A percentile compares a stretch with the other conserved stretches of the same genome.
Conservation (phyloP, 2,329 filamentous ascomycete genomes). For the Fusarium verrucosum region DNA sequence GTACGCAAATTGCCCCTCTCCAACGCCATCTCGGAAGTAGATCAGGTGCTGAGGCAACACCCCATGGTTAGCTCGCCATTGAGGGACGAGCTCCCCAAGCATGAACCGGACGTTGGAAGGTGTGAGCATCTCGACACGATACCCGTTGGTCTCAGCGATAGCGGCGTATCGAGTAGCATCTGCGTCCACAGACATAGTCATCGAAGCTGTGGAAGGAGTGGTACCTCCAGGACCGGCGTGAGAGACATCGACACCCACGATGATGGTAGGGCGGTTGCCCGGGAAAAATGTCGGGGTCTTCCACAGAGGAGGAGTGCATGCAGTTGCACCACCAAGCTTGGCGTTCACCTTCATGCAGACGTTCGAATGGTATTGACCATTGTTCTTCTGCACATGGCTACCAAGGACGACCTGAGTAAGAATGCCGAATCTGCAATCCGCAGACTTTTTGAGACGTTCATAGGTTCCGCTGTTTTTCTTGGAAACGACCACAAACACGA, state of each 20-base stretch:
- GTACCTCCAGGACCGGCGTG: slow-evolving; percentile 76
- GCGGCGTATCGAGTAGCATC: slow-evolving; percentile 80
- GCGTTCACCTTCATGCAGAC: slow-evolving; percentile 97
- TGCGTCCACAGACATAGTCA: slow-evolving; percentile 82
- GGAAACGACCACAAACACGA: slow-evolving; percentile 81
- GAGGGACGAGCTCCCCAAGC: slow-evolving; percentile 68
- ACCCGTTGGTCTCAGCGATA: slow-evolving; percentile 83
- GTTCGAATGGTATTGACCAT: slow-evolving; percentile 89
- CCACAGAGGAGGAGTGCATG: slow-evolving; percentile 52
- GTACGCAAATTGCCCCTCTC: slow-evolving; percentile 83
- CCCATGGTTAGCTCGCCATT: slow-evolving; percentile 70
- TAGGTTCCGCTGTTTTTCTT: slow-evolving; percentile 78
- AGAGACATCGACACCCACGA: slow-evolving; percentile 91
- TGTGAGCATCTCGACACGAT: slow-evolving; percentile 80
- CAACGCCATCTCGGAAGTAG: slow-evolving; percentile 93
- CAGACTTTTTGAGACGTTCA: slow-evolving; percentile 86
- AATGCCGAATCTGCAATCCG: slow-evolving; percentile 85
- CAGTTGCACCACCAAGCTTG: slow-evolving; percentile 88
- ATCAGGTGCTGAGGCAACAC: slow-evolving; percentile 75
- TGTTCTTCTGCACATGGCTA: slow-evolving; percentile 72
- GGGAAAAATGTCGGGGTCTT: slow-evolving; percentile 50
- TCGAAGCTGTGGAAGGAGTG: slow-evolving; percentile 81
- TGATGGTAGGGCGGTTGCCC: slow-evolving; percentile 70
- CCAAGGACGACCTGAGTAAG: slow-evolving; percentile 84
- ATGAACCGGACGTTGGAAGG: slow-evolving; percentile 71